phyloP scores from a whole-genome alignment of 345 rosid genomes.

The Ricinus communis region DNA sequence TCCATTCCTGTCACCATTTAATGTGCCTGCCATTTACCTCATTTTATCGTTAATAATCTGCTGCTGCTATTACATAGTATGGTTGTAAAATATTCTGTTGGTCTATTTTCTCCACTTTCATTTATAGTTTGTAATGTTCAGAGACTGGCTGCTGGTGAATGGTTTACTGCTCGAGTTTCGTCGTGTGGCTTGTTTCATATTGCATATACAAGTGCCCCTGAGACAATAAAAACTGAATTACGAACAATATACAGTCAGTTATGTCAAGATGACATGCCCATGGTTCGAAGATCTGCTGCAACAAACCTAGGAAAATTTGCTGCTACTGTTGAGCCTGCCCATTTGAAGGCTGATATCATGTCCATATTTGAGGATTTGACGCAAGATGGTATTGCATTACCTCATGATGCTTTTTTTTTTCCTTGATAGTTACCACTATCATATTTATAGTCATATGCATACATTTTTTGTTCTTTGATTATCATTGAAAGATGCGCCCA shows the following conservation, averaged over 20 bases:
- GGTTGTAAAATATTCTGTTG: too few species aligned
- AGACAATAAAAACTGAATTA: constrained; percentile 64
- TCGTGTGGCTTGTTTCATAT: constrained; percentile 89
- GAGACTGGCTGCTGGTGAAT: constrained; percentile 96
- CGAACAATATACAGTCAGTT: constrained; percentile 67
- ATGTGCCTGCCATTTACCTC: too few species aligned
- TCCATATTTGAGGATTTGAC: constrained; percentile 90
- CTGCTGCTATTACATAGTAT: too few species aligned
- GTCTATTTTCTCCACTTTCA: not conserved
- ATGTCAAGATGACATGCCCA: constrained; percentile 99
- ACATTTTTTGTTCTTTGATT: not conserved
- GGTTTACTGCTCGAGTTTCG: constrained; percentile 96
- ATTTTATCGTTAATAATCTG: too few species aligned
- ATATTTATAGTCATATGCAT: not conserved
- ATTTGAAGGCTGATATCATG: constrained; percentile 85
- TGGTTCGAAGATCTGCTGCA: constrained; percentile 97
- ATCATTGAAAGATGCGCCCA: not conserved
- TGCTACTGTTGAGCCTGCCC: constrained; percentile 78
- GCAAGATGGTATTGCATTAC: constrained; percentile 69
- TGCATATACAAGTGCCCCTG: constrained; percentile 89
- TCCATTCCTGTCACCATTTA: too few species aligned
- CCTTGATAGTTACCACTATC: not conserved
- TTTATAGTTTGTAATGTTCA: constrained; percentile 24
- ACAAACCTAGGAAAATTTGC: constrained; percentile 91
- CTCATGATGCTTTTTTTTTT: not conserved